A percentile compares a stretch with the other conserved stretches of the same genome.
Evolutionary conservation across 306 rosid species (phyloP).

Genomic region (Boehmeria nivea): DNA sequence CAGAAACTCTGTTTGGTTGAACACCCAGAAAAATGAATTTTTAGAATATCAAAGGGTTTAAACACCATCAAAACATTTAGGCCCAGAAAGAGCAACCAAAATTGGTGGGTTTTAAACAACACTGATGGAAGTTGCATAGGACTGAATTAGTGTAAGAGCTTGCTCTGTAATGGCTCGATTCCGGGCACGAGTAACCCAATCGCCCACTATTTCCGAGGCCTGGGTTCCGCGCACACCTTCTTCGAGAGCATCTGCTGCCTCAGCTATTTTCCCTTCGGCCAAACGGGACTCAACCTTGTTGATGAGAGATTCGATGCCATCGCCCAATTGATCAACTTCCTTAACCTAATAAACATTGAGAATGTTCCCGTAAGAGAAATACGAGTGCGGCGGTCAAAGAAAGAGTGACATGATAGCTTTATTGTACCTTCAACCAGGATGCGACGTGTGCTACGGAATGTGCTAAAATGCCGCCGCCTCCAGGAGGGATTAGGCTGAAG

Average conservation of each 20-base stretch:
- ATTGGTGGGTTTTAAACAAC: constrained; percentile 30
- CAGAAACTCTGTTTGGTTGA: constrained; percentile 22
- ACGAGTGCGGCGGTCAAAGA: constrained; percentile 5
- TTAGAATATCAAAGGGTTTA: constrained; percentile 2
- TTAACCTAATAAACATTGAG: constrained; percentile 45
- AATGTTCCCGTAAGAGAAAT: constrained; percentile 7
- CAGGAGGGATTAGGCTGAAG: constrained; percentile 71
- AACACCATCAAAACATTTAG: background rate
- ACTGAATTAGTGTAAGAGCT: constrained; percentile 73
- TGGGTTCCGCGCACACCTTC: constrained; percentile 72
- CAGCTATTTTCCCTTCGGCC: constrained; percentile 79
- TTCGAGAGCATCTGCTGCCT: constrained; percentile 85
- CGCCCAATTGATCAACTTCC: constrained; percentile 72
- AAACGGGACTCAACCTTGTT: constrained; percentile 66
- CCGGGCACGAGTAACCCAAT: constrained; percentile 71
- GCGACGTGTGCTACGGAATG: constrained; percentile 76
- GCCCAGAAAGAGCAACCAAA: no score
- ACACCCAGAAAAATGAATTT: no score
- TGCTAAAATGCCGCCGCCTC: constrained; percentile 77
- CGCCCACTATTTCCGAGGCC: constrained; percentile 64
- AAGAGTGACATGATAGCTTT: background rate
- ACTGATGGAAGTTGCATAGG: constrained; percentile 76
- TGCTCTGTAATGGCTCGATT: constrained; percentile 96
- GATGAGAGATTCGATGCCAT: constrained; percentile 82
- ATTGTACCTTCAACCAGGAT: constrained; percentile 77